phyloP scores from a whole-genome alignment of 139 green algal species.

The Bryopsis sp. region DNA sequence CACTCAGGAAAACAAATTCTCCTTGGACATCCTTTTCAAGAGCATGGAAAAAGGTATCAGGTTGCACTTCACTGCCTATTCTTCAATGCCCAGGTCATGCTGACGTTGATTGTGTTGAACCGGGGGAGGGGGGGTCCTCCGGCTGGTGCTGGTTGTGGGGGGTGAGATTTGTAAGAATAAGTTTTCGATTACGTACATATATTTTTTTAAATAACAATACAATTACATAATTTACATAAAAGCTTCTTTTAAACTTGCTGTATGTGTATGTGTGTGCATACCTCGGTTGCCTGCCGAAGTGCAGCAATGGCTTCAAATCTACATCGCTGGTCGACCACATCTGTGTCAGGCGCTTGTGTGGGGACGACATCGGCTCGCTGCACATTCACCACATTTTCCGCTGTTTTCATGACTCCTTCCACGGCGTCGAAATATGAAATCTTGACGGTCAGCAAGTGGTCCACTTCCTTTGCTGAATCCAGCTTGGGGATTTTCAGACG shows the following conservation, averaged over 20 bases:
- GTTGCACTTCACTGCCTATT: too few relatives aligned
- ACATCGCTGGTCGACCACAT: slow-evolving; percentile 9
- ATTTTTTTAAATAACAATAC: background rate
- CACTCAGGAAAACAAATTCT: too few relatives aligned
- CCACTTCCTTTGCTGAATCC: background rate
- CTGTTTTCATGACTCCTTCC: background rate
- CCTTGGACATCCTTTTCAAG: too few relatives aligned
- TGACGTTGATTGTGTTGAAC: too few relatives aligned
- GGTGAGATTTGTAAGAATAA: too few relatives aligned
- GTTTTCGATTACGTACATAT: background rate
- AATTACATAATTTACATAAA: too few relatives aligned
- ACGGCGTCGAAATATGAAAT: slow-evolving; percentile 14
- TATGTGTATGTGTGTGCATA: too few relatives aligned
- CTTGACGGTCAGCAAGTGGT: background rate
- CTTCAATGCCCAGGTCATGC: too few relatives aligned
- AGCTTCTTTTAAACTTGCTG: too few relatives aligned
- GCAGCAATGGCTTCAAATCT: background rate
- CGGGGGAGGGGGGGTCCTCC: too few relatives aligned
- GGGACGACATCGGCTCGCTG: background rate
- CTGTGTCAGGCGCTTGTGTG: background rate
- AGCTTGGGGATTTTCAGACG: slow-evolving; percentile 23
- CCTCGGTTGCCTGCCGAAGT: background rate
- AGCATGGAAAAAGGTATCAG: too few relatives aligned
- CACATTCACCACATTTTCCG: background rate
- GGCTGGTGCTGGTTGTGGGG: too few relatives aligned